These are phyloP conservation scores for Castanospermum australe DNA, from an alignment of 306 rosid genomes.

Conservation along the genomic window DNA sequence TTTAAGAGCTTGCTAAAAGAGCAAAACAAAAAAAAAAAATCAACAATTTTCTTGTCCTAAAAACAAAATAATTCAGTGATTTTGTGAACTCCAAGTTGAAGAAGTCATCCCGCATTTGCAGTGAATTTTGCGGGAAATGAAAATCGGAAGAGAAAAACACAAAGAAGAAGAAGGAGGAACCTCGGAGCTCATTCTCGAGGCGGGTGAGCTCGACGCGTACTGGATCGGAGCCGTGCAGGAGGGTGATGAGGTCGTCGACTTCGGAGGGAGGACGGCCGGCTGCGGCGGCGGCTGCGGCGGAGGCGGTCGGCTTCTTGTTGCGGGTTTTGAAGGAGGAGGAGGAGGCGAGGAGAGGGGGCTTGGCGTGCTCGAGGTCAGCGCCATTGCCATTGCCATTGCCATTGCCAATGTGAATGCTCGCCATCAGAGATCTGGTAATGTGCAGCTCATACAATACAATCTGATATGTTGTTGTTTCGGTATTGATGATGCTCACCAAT, in stretches of 20 bases:
- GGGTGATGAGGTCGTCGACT: conserved; percentile 54
- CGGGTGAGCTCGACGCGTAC: conserved; percentile 73
- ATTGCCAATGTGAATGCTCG: conserved; percentile 38
- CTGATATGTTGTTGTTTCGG: too few relatives aligned
- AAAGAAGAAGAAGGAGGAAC: conserved; percentile 9
- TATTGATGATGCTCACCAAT: background rate
- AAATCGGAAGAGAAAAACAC: too few relatives aligned
- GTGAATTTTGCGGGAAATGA: too few relatives aligned
- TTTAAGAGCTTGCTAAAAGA: too few relatives aligned
- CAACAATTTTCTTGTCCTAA: background rate
- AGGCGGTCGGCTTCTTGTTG: conserved; percentile 45
- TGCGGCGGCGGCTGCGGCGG: too few relatives aligned
- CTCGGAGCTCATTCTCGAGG: conserved; percentile 65
- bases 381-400: conserved; percentile 39
- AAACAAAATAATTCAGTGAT: background rate
- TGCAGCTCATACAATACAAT: conserved; percentile 25
- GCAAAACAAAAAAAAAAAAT: background rate
- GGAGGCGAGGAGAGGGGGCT: conserved; percentile 27
- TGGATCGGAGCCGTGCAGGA: conserved; percentile 77
- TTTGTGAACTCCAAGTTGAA: background rate
- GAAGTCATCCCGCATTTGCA: background rate
- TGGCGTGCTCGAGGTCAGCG: conserved; percentile 33
- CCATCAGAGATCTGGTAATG: conserved; percentile 42
- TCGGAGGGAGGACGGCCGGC: too few relatives aligned
- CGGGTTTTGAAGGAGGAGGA: conserved; percentile 53